These are phyloP conservation scores for Neckera pumila DNA, from an alignment of 225 moss, liverwort and hornwort genomes.

Conservation along the genomic window DNA sequence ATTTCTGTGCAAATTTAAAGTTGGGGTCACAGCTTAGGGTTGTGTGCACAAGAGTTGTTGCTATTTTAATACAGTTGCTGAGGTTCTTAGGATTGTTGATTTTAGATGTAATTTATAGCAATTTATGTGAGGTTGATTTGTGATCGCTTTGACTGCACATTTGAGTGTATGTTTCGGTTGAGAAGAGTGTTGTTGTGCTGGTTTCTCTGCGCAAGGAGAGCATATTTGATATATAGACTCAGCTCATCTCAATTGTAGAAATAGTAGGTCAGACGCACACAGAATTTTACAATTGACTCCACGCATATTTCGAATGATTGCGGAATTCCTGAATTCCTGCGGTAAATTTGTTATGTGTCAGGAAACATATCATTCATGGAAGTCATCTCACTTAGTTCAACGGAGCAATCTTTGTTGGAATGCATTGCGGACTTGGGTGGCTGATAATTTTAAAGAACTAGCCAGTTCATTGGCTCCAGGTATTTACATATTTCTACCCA, in stretches of 20 bases:
- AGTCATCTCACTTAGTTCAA: slow-evolving; percentile 22
- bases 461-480: slow-evolving; percentile 59
- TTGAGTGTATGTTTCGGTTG: background rate
- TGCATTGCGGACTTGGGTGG: slow-evolving; percentile 54
- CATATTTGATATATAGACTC: background rate
- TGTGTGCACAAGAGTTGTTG: background rate
- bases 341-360: slow-evolving; percentile 2
- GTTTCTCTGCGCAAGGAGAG: background rate
- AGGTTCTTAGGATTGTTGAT: background rate
- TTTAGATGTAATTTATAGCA: background rate
- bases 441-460: slow-evolving; percentile 50
- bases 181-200: background rate
- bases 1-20: background rate
- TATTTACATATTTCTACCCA: background rate
- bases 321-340: background rate
- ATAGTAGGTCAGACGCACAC: background rate
- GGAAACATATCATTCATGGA: slow-evolving; percentile 63
- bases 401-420: slow-evolving; percentile 55
- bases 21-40: background rate
- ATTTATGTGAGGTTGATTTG: background rate
- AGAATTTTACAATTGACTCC: background rate
- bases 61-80: background rate
- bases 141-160: background rate
- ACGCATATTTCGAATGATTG: background rate
- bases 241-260: background rate